Percentiles rank a stretch among this genome's conserved stretches.
phyloP scores from a whole-genome alignment of 108 stramenopile species.

The Aurantiochytrium sp. region DNA sequence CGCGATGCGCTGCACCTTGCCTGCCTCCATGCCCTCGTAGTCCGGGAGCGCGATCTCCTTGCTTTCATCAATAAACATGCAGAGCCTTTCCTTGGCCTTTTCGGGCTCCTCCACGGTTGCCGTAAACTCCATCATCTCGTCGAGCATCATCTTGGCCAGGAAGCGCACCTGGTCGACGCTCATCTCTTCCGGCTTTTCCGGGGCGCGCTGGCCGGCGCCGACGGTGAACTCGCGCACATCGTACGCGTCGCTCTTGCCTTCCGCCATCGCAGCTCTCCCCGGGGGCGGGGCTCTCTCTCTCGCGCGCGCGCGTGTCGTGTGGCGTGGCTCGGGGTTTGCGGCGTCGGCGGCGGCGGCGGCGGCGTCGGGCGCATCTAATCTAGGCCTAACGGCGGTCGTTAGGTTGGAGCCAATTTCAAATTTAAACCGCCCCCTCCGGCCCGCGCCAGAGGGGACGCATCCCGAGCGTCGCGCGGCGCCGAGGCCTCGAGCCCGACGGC shows the following conservation, averaged over 20 bases:
- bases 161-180: constrained; percentile 23
- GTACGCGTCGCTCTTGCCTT: not conserved
- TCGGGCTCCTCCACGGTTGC: constrained; percentile 33
- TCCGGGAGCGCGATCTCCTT: constrained; percentile 25
- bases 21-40: not conserved
- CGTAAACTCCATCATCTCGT: constrained; percentile 43
- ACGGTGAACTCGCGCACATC: constrained; percentile 30
- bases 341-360: too few relatives aligned
- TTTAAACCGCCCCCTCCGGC: too few relatives aligned
- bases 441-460: too few relatives aligned
- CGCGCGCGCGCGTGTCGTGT: too few relatives aligned
- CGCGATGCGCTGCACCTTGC: not conserved
- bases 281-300: too few relatives aligned
- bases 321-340: too few relatives aligned
- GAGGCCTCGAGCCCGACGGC: too few relatives aligned
- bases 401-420: too few relatives aligned
- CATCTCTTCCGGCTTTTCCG: constrained; percentile 33
- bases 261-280: not conserved
- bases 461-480: too few relatives aligned
- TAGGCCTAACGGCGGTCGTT: too few relatives aligned
- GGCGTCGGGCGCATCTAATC: too few relatives aligned
- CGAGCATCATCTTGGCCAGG: constrained; percentile 40
- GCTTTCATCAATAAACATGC: not conserved
- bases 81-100: constrained; percentile 29
- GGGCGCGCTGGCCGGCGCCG: constrained; percentile 37